phyloP scores from a whole-genome alignment of 2,329 filamentous ascomycete genomes.

The Stachybotrys chlorohalonatus region DNA sequence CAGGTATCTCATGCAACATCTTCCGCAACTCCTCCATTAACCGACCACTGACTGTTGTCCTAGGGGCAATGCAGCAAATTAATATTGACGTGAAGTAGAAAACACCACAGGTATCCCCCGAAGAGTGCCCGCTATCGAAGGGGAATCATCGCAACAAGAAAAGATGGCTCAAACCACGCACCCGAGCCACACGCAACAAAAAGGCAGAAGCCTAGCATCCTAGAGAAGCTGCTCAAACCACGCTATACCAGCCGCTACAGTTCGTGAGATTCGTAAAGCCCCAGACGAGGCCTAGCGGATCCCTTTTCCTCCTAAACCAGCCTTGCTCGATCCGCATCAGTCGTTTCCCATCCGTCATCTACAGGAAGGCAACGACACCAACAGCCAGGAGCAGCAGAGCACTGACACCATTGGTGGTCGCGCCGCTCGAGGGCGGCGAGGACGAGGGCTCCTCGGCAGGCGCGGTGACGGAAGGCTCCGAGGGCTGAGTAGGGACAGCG shows the following conservation, averaged over 20 bases:
- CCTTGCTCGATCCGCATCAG: conserved; percentile 1
- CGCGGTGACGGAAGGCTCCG: conserved; percentile 6
- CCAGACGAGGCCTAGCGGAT: conserved; percentile 9
- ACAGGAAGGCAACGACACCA: conserved; percentile 26
- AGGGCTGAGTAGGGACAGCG: conserved; percentile 15
- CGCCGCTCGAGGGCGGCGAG: conserved; percentile 13
- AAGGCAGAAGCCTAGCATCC: conserved; percentile 3
- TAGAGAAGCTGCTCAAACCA: background rate
- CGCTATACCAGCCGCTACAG: conserved; percentile 3
- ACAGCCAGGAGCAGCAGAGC: conserved; percentile 25
- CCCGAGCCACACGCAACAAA: conserved; percentile 11
- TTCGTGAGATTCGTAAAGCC: conserved; percentile 23
- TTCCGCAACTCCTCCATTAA: background rate
- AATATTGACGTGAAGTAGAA: background rate
- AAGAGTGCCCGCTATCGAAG: conserved; percentile 5
- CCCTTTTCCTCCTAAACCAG: background rate
- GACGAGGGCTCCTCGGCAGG: conserved; percentile 7
- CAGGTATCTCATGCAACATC: no score
- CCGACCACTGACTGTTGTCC: background rate
- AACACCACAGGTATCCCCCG: background rate
- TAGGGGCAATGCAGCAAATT: background rate
- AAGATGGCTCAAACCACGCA: conserved; percentile 1
- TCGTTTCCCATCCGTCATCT: conserved; percentile 16
- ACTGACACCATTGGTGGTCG: conserved; percentile 22
- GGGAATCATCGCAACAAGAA: conserved; percentile 10